Conservation (phyloP, 2,329 filamentous ascomycete species). For the Venturiaceae sp. region DNA sequence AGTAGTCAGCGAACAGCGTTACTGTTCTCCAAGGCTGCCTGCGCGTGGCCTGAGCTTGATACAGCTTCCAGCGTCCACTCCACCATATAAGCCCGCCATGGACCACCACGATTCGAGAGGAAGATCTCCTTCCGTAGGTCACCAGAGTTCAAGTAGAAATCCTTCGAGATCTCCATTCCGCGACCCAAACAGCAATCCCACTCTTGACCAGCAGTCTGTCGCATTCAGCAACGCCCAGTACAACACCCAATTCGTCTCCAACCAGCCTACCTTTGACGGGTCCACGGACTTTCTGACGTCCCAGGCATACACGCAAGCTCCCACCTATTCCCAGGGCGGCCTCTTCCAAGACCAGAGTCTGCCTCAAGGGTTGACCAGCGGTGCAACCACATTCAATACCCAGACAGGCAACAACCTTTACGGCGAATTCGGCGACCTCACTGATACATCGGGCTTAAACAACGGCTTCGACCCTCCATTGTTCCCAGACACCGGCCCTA, state of each 20-base stretch:
- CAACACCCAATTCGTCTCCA: not conserved
- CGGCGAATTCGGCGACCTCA: not conserved
- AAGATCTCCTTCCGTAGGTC: not conserved
- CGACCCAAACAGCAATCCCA: not conserved
- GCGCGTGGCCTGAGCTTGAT: not conserved
- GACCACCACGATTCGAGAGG: not conserved
- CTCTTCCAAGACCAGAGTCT: conserved; percentile 5
- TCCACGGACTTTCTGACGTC: not conserved
- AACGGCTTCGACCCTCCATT: conserved; percentile 5
- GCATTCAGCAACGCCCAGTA: not conserved
- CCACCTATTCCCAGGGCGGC: not conserved
- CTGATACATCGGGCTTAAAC: not conserved
- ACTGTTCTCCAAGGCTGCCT: not conserved
- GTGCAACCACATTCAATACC: not conserved
- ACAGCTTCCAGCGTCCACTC: not conserved
- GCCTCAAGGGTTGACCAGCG: not conserved
- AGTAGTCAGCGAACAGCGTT: not conserved
- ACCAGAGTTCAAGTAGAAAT: not conserved
- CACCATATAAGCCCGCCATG: conserved; percentile 1
- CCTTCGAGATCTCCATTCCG: not conserved
- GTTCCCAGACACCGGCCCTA: not conserved
- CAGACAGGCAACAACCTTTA: conserved; percentile 7
- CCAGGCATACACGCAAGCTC: conserved; percentile 2
- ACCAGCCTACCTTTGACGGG: not conserved
- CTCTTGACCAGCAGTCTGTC: not conserved